Base-by-base conservation (phyloP, 208 protist species). In the Trypanosoma lewisi region DNA sequence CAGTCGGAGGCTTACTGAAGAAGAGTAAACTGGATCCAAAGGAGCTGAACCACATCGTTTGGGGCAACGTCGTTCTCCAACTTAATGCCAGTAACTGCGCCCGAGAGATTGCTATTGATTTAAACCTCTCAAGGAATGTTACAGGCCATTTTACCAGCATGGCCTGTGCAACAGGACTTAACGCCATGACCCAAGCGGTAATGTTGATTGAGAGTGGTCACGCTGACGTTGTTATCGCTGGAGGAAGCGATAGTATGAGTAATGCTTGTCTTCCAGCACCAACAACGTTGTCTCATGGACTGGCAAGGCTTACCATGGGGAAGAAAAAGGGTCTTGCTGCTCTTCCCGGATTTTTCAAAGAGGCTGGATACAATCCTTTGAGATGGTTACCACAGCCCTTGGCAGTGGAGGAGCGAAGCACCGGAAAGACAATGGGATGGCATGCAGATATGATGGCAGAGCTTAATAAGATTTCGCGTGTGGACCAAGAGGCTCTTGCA, bases 401-500 rank as follows among this genome's bases (percentile, higher is more conserved):
- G 31, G 70, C 66, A 4, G 52, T 88, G 33, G 83, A 85, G 2
- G 88, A 96, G 63, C 68, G 88, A 23, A 91, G 76, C 51, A 95
- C 91, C 1, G 91, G 91, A 0, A 93, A 91, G 61, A 92, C 87
- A 25, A 96, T 96, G 91, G 91, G 91, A 23, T 96, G 78, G 73
- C 88, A 95, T 67, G 79, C 80, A 1, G 88, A 96, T 42, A 53
- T 92, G 23, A 96, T 95, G 42, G 88, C 52, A 0, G 91, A 96
- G 62, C 61, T 92, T 27, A 90, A 91, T 66, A 64, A 73, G 12
- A 83, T 96, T 27, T 58, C 75, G 21, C 71, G 91, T 28, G 71
- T 56, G 17, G 78, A 75, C 30, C 91, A 96, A 69, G 91, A 96
- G 45, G 68, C 44, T 34, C 83, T 95, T 36, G 82, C 88, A 0